Evolutionary conservation across 345 rosid genomes (phyloP).

Genomic region (Citrus sp.): DNA sequence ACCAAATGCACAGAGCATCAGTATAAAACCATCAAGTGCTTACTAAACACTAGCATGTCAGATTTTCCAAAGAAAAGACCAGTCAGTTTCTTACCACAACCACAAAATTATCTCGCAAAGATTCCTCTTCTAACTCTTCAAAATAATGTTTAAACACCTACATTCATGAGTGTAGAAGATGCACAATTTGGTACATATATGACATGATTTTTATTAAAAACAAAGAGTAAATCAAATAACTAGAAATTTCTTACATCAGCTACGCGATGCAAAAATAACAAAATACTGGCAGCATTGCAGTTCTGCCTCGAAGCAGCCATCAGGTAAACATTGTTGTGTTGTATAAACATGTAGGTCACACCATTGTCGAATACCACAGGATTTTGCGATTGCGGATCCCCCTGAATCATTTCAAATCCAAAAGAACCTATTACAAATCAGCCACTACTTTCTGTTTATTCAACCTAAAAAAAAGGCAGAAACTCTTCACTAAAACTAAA

Average conservation of each 20-base stretch:
- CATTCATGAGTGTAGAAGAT: background rate
- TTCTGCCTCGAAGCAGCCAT: slow-evolving; percentile 70
- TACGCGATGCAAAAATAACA: slow-evolving; percentile 59
- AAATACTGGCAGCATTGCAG: slow-evolving; percentile 68
- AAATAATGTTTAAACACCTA: slow-evolving; percentile 83
- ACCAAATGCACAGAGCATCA: slow-evolving; percentile 19
- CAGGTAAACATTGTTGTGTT: slow-evolving; percentile 65
- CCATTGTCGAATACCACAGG: slow-evolving; percentile 78
- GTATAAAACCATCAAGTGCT: background rate
- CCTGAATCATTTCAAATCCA: slow-evolving; percentile 30
- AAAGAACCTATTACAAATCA: background rate
- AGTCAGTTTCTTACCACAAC: slow-evolving; percentile 53
- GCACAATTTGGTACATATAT: background rate
- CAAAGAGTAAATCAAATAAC: background rate
- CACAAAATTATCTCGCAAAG: slow-evolving; percentile 75
- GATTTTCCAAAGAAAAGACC: background rate
- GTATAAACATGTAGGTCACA: slow-evolving; percentile 63
- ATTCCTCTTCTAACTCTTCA: slow-evolving; percentile 79
- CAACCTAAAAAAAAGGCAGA: background rate
- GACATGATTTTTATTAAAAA: background rate
- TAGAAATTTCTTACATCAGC: slow-evolving; percentile 45
- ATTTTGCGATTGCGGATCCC: slow-evolving; percentile 69
- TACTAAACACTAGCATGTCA: background rate
- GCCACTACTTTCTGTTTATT: background rate
- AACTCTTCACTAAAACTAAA: background rate